These are phyloP conservation scores for Tylopilus vinaceipallidus DNA, from an alignment of 768 basidiomycete genomes.

Conservation along the genomic window DNA sequence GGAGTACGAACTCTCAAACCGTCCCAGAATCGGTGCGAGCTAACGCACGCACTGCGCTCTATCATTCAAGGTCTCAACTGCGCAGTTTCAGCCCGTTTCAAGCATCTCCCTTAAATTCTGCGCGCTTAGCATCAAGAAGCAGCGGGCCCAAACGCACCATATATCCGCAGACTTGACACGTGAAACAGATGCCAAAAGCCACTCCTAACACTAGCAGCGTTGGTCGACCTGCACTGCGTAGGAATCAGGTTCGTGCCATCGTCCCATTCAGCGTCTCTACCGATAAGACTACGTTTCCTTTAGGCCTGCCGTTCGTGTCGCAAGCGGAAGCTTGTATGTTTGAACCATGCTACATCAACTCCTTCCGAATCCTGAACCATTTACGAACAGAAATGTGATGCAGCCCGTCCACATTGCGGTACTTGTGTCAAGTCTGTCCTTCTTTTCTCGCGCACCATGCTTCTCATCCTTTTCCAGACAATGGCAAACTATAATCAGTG, in stretches of 20 bases:
- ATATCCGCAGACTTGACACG: neutral
- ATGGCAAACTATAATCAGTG: conserved; percentile 79
- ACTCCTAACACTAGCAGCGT: conserved; percentile 34
- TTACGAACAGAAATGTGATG: conserved; percentile 75
- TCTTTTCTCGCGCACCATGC: neutral
- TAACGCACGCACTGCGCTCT: neutral
- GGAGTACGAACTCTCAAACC: neutral
- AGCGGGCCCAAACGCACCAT: conserved; percentile 1
- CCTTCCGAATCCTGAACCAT: conserved; percentile 6
- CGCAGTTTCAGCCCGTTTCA: neutral
- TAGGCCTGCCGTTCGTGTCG: conserved; percentile 83
- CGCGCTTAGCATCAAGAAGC: neutral
- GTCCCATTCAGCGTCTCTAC: conserved; percentile 8
- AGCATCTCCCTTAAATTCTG: neutral
- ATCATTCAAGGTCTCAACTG: neutral
- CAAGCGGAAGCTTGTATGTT: conserved; percentile 76
- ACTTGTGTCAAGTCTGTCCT: conserved; percentile 78
- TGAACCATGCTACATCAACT: neutral
- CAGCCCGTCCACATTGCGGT: conserved; percentile 78
- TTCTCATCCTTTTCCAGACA: conserved; percentile 45
- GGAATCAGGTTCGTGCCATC: conserved; percentile 61
- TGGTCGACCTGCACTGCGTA: conserved; percentile 64
- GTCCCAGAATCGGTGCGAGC: neutral
- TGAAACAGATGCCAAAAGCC: conserved; percentile 63
- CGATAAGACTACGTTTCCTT: neutral